These are phyloP conservation scores for Apiotrichum brassicae DNA, from an alignment of 1,284 basidiomycete species.

Conservation along the genomic window DNA sequence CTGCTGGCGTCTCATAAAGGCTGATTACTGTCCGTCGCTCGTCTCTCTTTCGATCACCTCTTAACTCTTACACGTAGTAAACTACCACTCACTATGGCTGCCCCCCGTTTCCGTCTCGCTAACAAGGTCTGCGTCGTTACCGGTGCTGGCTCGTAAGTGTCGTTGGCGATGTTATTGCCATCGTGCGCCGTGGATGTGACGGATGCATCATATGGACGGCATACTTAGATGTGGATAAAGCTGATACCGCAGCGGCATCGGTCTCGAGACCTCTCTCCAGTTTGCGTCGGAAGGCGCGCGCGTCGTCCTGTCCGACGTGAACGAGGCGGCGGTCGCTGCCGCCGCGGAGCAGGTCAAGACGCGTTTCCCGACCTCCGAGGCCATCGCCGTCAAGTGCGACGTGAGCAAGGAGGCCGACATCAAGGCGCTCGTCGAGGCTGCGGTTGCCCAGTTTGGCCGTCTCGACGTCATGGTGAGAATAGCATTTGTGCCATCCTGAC, in stretches of 20 bases:
- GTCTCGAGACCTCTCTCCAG: conserved; percentile 82
- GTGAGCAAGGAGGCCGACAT: conserved; percentile 82
- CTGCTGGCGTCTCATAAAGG: too few species aligned
- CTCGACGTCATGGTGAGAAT: conserved; percentile 78
- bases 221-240: too few species aligned
- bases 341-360: conserved; percentile 60
- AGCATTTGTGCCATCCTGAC: neutral
- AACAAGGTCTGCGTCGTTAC: conserved; percentile 47
- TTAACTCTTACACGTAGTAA: neutral
- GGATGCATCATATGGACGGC: too few species aligned
- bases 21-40: too few species aligned
- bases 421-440: conserved; percentile 69
- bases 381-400: conserved; percentile 70
- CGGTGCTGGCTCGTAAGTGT: conserved; percentile 46
- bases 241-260: conserved; percentile 84
- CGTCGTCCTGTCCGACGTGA: conserved; percentile 82
- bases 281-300: conserved; percentile 88
- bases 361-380: conserved; percentile 63
- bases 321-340: conserved; percentile 65
- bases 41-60: neutral
- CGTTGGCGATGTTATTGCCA: neutral
- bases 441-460: conserved; percentile 76
- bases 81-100: conserved; percentile 5
- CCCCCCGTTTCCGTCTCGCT: conserved; percentile 35
- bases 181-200: too few species aligned